Evolutionary conservation across 2,329 filamentous ascomycete species (phyloP).

Genomic region (Pseudogymnoascus sp.): DNA sequence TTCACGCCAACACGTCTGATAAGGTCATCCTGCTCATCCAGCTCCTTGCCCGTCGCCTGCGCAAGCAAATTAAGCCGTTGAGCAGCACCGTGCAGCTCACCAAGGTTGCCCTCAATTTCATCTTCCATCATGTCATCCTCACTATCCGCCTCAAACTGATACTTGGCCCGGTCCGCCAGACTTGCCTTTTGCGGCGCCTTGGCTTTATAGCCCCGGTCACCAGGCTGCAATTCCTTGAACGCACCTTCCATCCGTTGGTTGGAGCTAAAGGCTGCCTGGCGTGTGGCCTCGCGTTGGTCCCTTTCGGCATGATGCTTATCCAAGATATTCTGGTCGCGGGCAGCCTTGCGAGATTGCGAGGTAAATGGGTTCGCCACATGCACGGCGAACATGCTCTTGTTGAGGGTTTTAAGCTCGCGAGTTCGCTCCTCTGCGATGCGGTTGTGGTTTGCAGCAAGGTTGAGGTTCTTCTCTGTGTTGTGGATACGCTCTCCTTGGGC

Average conservation of each 20-base stretch:
- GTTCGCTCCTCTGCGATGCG: conserved; percentile 71
- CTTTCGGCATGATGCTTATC: conserved; percentile 60
- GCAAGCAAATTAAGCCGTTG: conserved; percentile 66
- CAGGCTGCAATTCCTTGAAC: conserved; percentile 37
- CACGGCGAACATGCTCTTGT: conserved; percentile 84
- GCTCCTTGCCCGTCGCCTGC: conserved; percentile 64
- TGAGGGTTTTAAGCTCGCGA: conserved; percentile 74
- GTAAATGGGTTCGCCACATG: conserved; percentile 75
- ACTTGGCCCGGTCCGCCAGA: conserved; percentile 60
- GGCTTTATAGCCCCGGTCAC: conserved; percentile 25
- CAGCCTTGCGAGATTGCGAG: conserved; percentile 53
- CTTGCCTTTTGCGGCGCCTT: conserved; percentile 25
- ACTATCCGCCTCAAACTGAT: conserved; percentile 58
- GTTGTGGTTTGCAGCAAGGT: conserved; percentile 69
- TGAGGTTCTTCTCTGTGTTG: conserved; percentile 75
- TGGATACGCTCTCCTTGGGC: conserved; percentile 74
- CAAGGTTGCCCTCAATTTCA: conserved; percentile 61
- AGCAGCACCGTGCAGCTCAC: conserved; percentile 53
- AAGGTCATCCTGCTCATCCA: conserved; percentile 68
- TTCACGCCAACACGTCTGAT: conserved; percentile 72
- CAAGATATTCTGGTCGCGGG: conserved; percentile 61
- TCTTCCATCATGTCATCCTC: conserved; percentile 50
- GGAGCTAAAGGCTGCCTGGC: conserved; percentile 44
- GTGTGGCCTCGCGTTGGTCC: conserved; percentile 56
- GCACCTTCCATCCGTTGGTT: conserved; percentile 47